A percentile compares a stretch with the other conserved stretches of the same genome.
Evolutionary conservation across 78 protist species (phyloP).

Genomic region (Bodo saltans): DNA sequence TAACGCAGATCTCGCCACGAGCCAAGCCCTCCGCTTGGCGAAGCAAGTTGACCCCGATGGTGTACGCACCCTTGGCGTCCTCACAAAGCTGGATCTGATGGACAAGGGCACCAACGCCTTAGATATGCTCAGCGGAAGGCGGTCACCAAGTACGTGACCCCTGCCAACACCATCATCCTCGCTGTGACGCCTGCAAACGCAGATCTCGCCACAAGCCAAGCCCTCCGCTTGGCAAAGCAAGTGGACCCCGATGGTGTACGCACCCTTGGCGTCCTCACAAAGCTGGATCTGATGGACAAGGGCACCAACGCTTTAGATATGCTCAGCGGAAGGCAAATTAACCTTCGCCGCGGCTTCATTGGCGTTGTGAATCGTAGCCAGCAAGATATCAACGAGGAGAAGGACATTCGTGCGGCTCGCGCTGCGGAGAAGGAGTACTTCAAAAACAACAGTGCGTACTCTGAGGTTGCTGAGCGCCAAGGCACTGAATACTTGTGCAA

Average conservation of each 20-base stretch:
- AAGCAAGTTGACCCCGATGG: conserved; percentile 76
- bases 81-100: not conserved
- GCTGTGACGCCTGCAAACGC: conserved; percentile 91
- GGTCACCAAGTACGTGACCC: conserved; percentile 58
- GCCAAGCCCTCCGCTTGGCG: conserved; percentile 85
- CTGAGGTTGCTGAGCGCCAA: not conserved
- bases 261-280: conserved; percentile 84
- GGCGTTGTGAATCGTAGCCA: conserved; percentile 87
- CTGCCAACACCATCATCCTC: conserved; percentile 81
- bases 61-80: not conserved
- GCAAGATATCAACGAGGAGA: conserved; percentile 66
- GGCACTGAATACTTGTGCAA: conserved; percentile 72
- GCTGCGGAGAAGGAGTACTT: conserved; percentile 77
- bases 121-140: not conserved
- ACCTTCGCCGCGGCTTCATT: conserved; percentile 73
- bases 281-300: conserved; percentile 90
- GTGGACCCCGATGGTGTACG: conserved; percentile 76
- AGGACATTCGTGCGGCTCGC: conserved; percentile 61
- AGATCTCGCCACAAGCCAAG: conserved; percentile 90
- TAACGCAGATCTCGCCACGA: conserved; percentile 86
- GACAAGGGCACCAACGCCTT: no score
- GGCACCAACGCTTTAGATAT: conserved; percentile 90
- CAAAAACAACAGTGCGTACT: conserved; percentile 74
- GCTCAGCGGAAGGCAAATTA: conserved; percentile 66
- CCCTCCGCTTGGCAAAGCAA: conserved; percentile 69